phyloP scores from a whole-genome alignment of 805 yeast species.

The Metschnikowia dekortorum region DNA sequence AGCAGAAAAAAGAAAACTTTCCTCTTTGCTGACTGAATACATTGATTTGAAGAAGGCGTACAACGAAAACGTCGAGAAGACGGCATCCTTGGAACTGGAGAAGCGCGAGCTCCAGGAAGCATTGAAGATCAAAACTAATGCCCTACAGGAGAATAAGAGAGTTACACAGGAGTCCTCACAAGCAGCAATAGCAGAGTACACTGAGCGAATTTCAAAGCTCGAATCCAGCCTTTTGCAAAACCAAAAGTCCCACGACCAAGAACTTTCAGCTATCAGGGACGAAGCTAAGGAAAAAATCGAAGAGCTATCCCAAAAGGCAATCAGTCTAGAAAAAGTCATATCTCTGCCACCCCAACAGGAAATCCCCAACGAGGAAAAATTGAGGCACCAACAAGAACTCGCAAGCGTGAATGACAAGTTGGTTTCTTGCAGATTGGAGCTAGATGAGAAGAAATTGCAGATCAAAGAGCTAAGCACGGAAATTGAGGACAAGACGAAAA shows the following conservation, averaged over 20 bases:
- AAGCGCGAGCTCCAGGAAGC: constrained; percentile 4
- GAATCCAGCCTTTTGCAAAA: constrained; percentile 10
- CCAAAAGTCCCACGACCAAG: constrained; percentile 8
- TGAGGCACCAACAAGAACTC: background rate
- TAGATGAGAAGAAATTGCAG: constrained; percentile 1
- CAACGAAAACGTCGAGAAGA: constrained; percentile 3
- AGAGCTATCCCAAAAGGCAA: constrained; percentile 3
- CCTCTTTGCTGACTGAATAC: constrained; percentile 5
- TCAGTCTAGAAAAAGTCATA: constrained; percentile 2
- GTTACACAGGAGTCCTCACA: constrained; percentile 48
- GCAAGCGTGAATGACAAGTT: constrained; percentile 2
- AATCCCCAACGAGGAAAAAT: background rate
- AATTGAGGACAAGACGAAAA: background rate
- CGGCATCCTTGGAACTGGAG: constrained; percentile 6
- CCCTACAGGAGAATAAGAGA: constrained; percentile 46
- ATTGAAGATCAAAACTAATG: background rate
- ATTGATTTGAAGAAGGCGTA: constrained; percentile 4
- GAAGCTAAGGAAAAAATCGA: constrained; percentile 5
- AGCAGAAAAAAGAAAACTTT: constrained; percentile 6
- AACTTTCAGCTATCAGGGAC: constrained; percentile 5
- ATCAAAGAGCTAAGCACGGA: constrained; percentile 3
- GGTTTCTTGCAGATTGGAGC: background rate
- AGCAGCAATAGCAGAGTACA: constrained; percentile 28
- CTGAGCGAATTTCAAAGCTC: constrained; percentile 11
- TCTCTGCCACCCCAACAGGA: background rate